Base-by-base conservation (phyloP, 768 basidiomycete genomes). In the Suillus subalutaceus region DNA sequence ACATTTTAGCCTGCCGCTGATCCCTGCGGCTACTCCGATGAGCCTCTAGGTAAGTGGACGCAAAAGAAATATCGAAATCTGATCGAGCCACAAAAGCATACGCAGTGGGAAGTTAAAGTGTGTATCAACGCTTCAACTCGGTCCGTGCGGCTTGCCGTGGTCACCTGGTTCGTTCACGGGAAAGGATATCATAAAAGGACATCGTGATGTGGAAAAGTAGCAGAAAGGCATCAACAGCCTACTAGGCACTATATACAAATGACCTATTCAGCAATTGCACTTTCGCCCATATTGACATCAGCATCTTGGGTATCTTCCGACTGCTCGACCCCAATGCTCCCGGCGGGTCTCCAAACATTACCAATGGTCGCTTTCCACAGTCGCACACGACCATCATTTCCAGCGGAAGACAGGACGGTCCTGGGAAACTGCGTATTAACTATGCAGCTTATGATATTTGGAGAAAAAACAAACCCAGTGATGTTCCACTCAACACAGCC, bases 401-500 rank as follows among this genome's bases (percentile, higher is more conserved):
- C 93, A 2, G 91, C 88, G 1, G 90, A 93, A 2, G 92, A 90
- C 10, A 97, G 81, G 8, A 95, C 83, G 6, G 94, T 95, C 23
- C 94, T 94, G 65, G 35, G 61, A 52, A n/a, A 32, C 32, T 26
- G n/a, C 38, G 20, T 37, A 43, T 67, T 12, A 69, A 52, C 46
- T 60, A 26, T 59, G 55, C 44, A 55, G 41, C 63, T 56, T 59
- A 46, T 23, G 26, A 16, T 59, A 40, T n/a, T n/a, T 16, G 38
- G 62, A 46, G 30, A 44, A 50, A 38, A 15, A 38, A 46, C 67
- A 71, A 77, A 93, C 91, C 92, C 92, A 41, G 90, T 92, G 59
- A 96, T 88, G 74, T 97, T 97, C 94, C 97, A 98, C 74, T 96
- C 96, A 0, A 99, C 96, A 70, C 90, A 84, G 3, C 90, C 90